Conservation (phyloP, 306 rosid genomes). For the Cucurbita ficifolia region DNA sequence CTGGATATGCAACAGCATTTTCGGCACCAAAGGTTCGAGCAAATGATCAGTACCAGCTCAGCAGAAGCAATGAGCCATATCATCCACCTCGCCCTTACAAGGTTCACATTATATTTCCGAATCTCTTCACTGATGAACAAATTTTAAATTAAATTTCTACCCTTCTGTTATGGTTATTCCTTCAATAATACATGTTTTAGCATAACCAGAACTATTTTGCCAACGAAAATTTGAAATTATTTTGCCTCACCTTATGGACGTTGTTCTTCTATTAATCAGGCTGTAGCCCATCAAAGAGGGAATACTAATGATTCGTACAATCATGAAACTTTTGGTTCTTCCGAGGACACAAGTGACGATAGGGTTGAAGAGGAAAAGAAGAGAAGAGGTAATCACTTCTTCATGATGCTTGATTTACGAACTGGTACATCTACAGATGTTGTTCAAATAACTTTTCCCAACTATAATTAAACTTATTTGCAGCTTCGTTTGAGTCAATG, state of each 20-base stretch:
- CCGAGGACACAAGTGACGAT: conserved; percentile 59
- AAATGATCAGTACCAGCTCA: conserved; percentile 41
- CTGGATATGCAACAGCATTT: conserved; percentile 57
- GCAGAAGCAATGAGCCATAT: conserved; percentile 67
- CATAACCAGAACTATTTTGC: neutral
- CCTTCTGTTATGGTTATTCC: neutral
- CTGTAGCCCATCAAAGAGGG: conserved; percentile 54
- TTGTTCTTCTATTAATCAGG: conserved; percentile 33
- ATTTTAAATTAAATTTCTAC: neutral
- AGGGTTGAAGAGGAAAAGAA: conserved; percentile 88
- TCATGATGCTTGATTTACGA: neutral
- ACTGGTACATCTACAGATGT: neutral
- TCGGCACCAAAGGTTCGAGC: conserved; percentile 50
- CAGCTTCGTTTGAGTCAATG: conserved; percentile 84
- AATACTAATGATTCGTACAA: conserved; percentile 44
- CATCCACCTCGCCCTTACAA: conserved; percentile 93
- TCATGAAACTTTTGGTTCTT: conserved; percentile 90
- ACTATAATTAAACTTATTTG: conserved; percentile 11
- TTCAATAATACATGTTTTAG: neutral
- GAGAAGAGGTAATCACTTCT: conserved; percentile 64
- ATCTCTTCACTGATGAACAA: neutral
- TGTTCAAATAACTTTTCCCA: neutral
- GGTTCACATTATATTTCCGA: conserved; percentile 24
- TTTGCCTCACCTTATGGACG: neutral
- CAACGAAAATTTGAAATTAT: neutral